Evolutionary conservation across 2,329 filamentous ascomycete genomes (phyloP).

Genomic region (Paracoccidioides brasiliensis): DNA sequence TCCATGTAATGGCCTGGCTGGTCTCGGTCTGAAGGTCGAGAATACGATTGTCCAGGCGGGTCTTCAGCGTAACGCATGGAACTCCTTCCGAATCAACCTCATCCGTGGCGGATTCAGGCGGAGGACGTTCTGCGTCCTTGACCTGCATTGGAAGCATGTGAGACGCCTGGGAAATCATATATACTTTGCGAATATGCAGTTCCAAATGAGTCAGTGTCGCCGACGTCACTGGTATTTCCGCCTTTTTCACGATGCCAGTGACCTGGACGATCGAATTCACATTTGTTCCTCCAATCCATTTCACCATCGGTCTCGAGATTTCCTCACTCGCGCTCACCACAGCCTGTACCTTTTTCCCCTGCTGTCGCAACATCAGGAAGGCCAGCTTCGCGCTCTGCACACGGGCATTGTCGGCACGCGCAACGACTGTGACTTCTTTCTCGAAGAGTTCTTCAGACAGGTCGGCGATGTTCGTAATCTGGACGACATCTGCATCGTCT

Average conservation of each 20-base stretch:
- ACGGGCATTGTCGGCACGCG: slow-evolving; percentile 74
- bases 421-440: slow-evolving; percentile 62
- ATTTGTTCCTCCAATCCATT: slow-evolving; percentile 64
- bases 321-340: slow-evolving; percentile 52
- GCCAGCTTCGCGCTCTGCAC: slow-evolving; percentile 83
- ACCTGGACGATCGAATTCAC: slow-evolving; percentile 73
- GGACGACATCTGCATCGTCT: slow-evolving; percentile 44
- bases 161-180: slow-evolving; percentile 55
- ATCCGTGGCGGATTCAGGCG: slow-evolving; percentile 33
- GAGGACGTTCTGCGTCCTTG: slow-evolving; percentile 39
- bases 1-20: slow-evolving; percentile 73
- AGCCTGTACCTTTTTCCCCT: slow-evolving; percentile 69
- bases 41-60: slow-evolving; percentile 78
- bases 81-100: slow-evolving; percentile 40
- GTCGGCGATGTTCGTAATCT: slow-evolving; percentile 46
- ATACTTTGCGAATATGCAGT: slow-evolving; percentile 78
- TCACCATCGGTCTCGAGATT: slow-evolving; percentile 81
- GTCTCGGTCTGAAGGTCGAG: slow-evolving; percentile 87
- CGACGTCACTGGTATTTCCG: slow-evolving; percentile 77
- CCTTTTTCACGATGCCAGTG: slow-evolving; percentile 67
- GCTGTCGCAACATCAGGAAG: slow-evolving; percentile 73
- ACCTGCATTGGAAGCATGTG: slow-evolving; percentile 48
- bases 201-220: slow-evolving; percentile 68
- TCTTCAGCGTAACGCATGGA: slow-evolving; percentile 68
- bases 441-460: slow-evolving; percentile 48